A percentile compares a stretch with the other conserved stretches of the same genome.
Evolutionary conservation across 2,329 filamentous ascomycete genomes (phyloP).

Genomic region (Pyricularia grisea): DNA sequence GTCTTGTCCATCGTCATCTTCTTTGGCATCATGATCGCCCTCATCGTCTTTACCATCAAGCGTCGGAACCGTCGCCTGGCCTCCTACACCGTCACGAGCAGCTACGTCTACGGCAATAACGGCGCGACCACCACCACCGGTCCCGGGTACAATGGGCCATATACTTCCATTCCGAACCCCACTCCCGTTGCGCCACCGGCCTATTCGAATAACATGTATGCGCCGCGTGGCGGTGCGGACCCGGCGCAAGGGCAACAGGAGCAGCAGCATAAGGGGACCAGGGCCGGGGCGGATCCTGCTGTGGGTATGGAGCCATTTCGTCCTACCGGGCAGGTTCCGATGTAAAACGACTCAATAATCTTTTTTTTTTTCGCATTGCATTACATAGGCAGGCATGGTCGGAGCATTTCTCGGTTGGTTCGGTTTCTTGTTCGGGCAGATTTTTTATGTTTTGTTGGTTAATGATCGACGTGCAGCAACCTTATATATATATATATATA

Average conservation of each 20-base stretch:
- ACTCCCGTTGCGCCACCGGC: not conserved
- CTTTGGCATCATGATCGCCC: not conserved
- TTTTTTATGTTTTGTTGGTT: not conserved
- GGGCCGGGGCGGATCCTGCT: not conserved
- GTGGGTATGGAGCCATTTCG: not conserved
- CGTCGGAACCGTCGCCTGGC: not conserved
- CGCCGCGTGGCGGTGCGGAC: not conserved
- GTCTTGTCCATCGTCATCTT: not conserved
- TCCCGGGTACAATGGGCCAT: not conserved
- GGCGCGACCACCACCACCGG: not conserved
- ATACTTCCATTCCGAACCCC: not conserved
- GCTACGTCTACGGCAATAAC: constrained; percentile 13
- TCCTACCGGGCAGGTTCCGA: not conserved
- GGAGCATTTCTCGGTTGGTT: too few relatives aligned
- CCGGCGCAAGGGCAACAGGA: not conserved
- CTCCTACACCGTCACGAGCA: not conserved
- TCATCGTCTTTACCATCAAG: not conserved
- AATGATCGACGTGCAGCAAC: not conserved
- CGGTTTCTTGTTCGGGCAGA: too few relatives aligned
- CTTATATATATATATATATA: not conserved
- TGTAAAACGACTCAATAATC: not conserved
- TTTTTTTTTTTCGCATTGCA: too few relatives aligned
- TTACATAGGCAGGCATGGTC: too few relatives aligned
- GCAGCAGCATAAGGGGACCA: not conserved
- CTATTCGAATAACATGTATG: not conserved